phyloP scores from a whole-genome alignment of 257 asterid species.

The Marsdenia floribunda region DNA sequence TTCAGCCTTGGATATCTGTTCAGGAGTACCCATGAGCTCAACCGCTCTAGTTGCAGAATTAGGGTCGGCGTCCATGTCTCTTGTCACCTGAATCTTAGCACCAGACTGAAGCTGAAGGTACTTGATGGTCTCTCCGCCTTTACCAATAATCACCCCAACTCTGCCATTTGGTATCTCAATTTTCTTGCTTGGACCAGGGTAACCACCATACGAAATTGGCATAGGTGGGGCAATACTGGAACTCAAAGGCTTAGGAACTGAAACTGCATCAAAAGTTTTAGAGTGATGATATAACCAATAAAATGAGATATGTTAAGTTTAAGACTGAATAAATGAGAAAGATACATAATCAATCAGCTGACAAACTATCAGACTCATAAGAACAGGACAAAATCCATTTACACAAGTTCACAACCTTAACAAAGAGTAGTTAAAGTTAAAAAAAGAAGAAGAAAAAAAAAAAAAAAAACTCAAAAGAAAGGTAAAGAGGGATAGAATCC shows the following conservation, averaged over 20 bases:
- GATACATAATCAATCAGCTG: neutral
- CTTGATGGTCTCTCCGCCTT: constrained; percentile 91
- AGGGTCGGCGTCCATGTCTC: constrained; percentile 84
- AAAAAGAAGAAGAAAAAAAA: neutral
- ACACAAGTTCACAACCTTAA: neutral
- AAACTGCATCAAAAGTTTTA: constrained; percentile 23
- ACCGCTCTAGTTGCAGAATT: constrained; percentile 60
- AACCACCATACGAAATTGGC: constrained; percentile 54
- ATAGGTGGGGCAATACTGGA: constrained; percentile 29
- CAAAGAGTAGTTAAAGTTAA: neutral
- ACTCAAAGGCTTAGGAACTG: constrained; percentile 12
- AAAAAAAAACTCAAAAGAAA: neutral
- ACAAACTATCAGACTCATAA: neutral
- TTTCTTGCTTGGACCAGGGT: constrained; percentile 55
- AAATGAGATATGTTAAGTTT: neutral
- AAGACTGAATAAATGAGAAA: neutral
- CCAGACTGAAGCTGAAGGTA: constrained; percentile 78
- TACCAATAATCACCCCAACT: constrained; percentile 91
- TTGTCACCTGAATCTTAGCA: constrained; percentile 90
- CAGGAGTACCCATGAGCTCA: constrained; percentile 73
- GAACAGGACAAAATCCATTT: neutral
- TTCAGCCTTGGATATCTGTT: constrained; percentile 72
- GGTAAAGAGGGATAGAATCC: constrained; percentile 1
- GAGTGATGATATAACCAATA: neutral
- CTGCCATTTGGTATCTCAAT: constrained; percentile 50